Evolutionary conservation across 2,329 filamentous ascomycete genomes (phyloP).

Genomic region (Fusarium udum): DNA sequence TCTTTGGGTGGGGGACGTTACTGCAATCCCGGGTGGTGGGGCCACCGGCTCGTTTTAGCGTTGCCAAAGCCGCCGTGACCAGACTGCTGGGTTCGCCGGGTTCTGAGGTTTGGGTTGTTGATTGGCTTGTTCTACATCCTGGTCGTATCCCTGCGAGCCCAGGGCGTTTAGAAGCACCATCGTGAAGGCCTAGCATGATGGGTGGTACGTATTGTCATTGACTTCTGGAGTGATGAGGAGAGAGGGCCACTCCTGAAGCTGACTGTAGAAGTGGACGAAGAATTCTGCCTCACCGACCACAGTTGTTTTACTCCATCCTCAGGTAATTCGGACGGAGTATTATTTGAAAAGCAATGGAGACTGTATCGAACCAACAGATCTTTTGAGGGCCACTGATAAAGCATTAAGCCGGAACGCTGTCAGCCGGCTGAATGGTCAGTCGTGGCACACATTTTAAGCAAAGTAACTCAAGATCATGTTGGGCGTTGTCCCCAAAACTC

Average conservation of each 20-base stretch:
- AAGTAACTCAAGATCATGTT: conserved; percentile 17
- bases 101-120: conserved; percentile 27
- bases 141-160: conserved; percentile 18
- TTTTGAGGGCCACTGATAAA: not conserved
- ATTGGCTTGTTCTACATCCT: conserved; percentile 36
- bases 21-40: conserved; percentile 39
- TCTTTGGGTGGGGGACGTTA: no score
- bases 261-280: conserved; percentile 1
- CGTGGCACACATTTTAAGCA: not conserved
- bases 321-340: not conserved
- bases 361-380: conserved; percentile 15
- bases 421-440: not conserved
- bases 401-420: not conserved
- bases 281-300: conserved; percentile 1
- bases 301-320: conserved; percentile 1
- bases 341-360: not conserved
- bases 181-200: conserved; percentile 8
- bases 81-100: conserved; percentile 48
- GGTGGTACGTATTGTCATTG: not conserved
- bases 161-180: conserved; percentile 34
- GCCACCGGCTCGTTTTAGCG: conserved; percentile 43
- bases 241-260: conserved; percentile 23
- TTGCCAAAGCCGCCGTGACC: conserved; percentile 47
- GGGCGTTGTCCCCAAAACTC: not conserved
- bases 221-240: conserved; percentile 3